A percentile compares a stretch with the other conserved stretches of the same genome.
Evolutionary conservation across 2,329 filamentous ascomycete species (phyloP).

Genomic region (Canariomyces notabilis): DNA sequence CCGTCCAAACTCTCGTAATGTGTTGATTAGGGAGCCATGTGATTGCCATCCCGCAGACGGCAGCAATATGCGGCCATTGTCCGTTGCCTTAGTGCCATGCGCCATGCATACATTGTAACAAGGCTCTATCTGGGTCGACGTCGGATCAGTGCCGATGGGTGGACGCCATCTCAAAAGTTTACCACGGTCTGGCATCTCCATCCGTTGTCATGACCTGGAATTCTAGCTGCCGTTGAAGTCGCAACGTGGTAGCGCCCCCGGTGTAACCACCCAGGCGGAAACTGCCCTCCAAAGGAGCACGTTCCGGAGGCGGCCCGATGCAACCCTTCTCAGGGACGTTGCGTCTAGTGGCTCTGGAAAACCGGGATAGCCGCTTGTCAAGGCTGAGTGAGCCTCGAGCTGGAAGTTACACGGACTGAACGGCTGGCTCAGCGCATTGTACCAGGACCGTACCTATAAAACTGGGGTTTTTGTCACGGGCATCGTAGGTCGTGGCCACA

Average conservation of each 20-base stretch:
- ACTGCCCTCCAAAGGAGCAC: slow-evolving; percentile 9
- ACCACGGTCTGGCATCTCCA: neutral
- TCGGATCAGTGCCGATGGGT: neutral
- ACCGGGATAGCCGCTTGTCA: neutral
- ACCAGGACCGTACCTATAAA: too few relatives aligned
- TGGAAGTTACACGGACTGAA: too few relatives aligned
- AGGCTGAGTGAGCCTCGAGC: neutral
- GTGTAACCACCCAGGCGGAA: neutral
- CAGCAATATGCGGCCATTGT: neutral
- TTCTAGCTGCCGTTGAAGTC: neutral
- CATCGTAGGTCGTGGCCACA: too few relatives aligned
- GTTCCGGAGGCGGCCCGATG: slow-evolving; percentile 3
- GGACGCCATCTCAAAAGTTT: neutral
- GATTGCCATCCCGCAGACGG: neutral
- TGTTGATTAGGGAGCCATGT: neutral
- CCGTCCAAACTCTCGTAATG: neutral
- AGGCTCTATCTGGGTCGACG: neutral
- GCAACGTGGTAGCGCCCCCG: neutral
- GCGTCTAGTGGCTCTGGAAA: too few relatives aligned
- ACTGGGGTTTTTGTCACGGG: too few relatives aligned
- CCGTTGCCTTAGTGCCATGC: too few relatives aligned
- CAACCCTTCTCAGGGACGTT: slow-evolving; percentile 2
- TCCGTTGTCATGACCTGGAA: neutral
- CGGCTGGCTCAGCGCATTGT: too few relatives aligned
- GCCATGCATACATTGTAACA: too few relatives aligned